Conservation (phyloP, 2,329 filamentous ascomycete genomes). For the Metarhizium robertsii region DNA sequence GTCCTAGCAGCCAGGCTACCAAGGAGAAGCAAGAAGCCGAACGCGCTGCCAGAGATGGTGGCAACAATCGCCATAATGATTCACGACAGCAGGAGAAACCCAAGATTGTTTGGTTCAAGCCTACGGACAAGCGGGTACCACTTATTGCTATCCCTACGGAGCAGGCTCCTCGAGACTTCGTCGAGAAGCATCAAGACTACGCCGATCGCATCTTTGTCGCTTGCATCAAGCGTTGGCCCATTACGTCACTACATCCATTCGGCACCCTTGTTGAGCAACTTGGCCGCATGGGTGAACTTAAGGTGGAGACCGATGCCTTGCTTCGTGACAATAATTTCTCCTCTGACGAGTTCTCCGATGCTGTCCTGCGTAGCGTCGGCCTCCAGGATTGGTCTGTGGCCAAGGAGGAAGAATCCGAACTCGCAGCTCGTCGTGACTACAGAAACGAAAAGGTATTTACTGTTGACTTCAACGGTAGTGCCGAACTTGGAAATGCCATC, state of each 20-base stretch:
- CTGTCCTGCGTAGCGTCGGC: conserved; percentile 85
- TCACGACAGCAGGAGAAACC: conserved; percentile 84
- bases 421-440: conserved; percentile 79
- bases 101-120: conserved; percentile 99
- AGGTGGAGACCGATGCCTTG: conserved; percentile 94
- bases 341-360: conserved; percentile 94
- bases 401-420: conserved; percentile 67
- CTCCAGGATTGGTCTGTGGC: conserved; percentile 84
- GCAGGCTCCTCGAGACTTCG: conserved; percentile 93
- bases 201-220: conserved; percentile 97
- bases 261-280: conserved; percentile 95
- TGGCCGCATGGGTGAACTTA: conserved; percentile 92
- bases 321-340: conserved; percentile 98
- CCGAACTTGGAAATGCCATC: conserved; percentile 84
- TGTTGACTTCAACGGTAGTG: conserved; percentile 78
- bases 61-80: conserved; percentile 60
- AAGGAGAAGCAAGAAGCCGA: conserved; percentile 99
- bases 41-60: conserved; percentile 80
- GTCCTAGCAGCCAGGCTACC: conserved; percentile 94
- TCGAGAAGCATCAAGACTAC: conserved; percentile 97
- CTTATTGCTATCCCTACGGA: conserved; percentile 97
- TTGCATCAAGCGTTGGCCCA: conserved; percentile 98
- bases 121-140: conserved; percentile 96
- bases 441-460: conserved; percentile 83
- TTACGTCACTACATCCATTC: conserved; percentile 97